Evolutionary conservation across 2,329 filamentous ascomycete genomes (phyloP).

Genomic region (Fusarium armeniacum): DNA sequence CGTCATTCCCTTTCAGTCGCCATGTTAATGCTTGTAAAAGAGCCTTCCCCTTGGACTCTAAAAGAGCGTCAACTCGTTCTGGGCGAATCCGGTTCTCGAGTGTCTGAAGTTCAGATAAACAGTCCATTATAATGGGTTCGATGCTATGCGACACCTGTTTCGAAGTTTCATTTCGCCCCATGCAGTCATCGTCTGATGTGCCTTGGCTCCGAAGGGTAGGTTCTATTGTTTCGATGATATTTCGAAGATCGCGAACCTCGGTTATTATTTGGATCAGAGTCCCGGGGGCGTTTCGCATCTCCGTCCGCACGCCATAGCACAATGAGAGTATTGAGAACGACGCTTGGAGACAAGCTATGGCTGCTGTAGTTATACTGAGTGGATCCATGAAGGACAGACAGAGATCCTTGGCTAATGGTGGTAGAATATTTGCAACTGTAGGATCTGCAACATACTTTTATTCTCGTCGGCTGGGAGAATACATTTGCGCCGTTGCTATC

Average conservation of each 20-base stretch:
- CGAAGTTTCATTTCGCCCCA: neutral
- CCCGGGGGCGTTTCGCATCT: neutral
- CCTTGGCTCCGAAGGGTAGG: neutral
- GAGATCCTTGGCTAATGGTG: neutral
- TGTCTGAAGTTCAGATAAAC: neutral
- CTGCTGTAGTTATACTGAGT: neutral
- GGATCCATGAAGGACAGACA: neutral
- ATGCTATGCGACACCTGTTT: neutral
- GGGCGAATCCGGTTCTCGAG: neutral
- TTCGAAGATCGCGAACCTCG: neutral
- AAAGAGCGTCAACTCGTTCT: neutral
- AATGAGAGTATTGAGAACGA: neutral
- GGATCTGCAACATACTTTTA: no score
- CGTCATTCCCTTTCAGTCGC: neutral
- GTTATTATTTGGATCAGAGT: neutral
- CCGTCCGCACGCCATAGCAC: neutral
- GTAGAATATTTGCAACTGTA: no score
- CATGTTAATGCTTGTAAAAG: neutral
- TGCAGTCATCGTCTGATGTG: no score
- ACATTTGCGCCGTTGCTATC: no score
- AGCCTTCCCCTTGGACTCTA: neutral
- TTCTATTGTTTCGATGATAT: neutral
- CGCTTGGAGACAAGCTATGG: neutral
- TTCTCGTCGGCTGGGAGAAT: fast-evolving
- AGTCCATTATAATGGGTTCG: neutral